phyloP scores from a whole-genome alignment of 257 asterid genomes.

The Cruciata laevipes region DNA sequence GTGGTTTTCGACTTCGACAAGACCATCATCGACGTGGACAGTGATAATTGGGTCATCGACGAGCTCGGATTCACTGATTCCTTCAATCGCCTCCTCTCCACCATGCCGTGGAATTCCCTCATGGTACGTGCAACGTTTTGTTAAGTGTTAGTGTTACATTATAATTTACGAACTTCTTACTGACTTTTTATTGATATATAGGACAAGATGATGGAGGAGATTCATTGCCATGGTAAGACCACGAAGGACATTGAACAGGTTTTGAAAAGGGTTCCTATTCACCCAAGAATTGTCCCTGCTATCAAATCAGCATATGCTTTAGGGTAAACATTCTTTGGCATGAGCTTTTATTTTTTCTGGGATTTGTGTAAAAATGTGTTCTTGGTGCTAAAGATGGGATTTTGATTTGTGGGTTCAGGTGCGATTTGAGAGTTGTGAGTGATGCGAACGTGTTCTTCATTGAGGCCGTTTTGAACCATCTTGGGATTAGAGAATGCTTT shows the following conservation, averaged over 20 bases:
- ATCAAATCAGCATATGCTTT: slow-evolving; percentile 37
- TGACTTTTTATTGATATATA: not conserved
- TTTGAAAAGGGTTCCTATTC: slow-evolving; percentile 31
- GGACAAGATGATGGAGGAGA: slow-evolving; percentile 42
- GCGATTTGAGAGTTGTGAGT: slow-evolving; percentile 84
- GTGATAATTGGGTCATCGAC: slow-evolving; percentile 42
- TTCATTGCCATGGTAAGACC: slow-evolving; percentile 34
- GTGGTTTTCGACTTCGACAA: slow-evolving; percentile 40
- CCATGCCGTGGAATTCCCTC: slow-evolving; percentile 39
- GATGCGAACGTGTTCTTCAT: slow-evolving; percentile 77
- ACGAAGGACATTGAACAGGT: slow-evolving; percentile 31
- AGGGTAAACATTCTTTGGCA: slow-evolving; percentile 19
- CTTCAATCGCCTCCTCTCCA: slow-evolving; percentile 30
- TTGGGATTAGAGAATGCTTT: slow-evolving; percentile 50
- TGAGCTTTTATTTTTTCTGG: not conserved
- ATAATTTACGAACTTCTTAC: not conserved
- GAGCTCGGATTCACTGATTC: slow-evolving; percentile 31
- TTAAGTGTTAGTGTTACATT: no score
- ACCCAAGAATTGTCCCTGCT: slow-evolving; percentile 36
- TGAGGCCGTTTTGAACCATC: slow-evolving; percentile 65
- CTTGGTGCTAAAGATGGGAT: not conserved
- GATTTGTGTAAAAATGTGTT: not conserved
- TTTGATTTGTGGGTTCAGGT: slow-evolving; percentile 18
- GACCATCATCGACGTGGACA: slow-evolving; percentile 38
- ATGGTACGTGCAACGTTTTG: slow-evolving; percentile 18